Base-by-base conservation (phyloP, 306 rosid genomes). In the Delonix regia region DNA sequence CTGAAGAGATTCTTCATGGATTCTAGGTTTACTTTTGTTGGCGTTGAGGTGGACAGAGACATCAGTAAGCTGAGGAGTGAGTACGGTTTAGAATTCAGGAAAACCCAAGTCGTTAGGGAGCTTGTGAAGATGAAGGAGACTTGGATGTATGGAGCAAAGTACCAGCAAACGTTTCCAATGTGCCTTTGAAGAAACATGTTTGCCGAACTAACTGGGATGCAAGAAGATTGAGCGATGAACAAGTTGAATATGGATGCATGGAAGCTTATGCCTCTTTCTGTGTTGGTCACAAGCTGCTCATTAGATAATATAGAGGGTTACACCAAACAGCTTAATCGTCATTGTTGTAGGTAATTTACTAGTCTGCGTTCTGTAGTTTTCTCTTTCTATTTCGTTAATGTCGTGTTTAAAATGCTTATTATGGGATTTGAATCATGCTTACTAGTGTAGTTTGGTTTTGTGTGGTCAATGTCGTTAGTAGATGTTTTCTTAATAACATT, bases 31-130 rank as follows among this genome's bases (percentile, higher is more conserved):
- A 52, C 68, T 18, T 67, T 77, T 1, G 81, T 67, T 33, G 81
- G 0, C n/a, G 12, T 77, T 24, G 74, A 66, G 75, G 80, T 64
- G 39, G 71, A 45, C 9, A n/a, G 11, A 9, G 81, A 77, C 15
- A 53, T 77, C 11, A 24, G 41, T 0, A 77, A 77, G 74, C 73
- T 77, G 0, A 25, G 19, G 2, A 22, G 24, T 36, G 80, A 67
- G 33, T 77, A 53, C 11, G 39, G 28, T 11, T 27, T 77, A 12
- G 28, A 66, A 5, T 53, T 65, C 12, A 41, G 22, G 10, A 39
- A 18, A 10, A 0, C 22, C 10, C n/a, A n/a, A 1, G 74, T 66
- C 8, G 53, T 77, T 10, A 47, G 81, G 33, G 64, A 66, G 67
- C 28, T 25, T 38, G 81, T 69, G 19, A 77, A 67, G 67, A 18